Percentiles rank a stretch among this genome's conserved stretches.
Conservation (phyloP, 2,329 filamentous ascomycete species). For the Lachnellula willkommii region DNA sequence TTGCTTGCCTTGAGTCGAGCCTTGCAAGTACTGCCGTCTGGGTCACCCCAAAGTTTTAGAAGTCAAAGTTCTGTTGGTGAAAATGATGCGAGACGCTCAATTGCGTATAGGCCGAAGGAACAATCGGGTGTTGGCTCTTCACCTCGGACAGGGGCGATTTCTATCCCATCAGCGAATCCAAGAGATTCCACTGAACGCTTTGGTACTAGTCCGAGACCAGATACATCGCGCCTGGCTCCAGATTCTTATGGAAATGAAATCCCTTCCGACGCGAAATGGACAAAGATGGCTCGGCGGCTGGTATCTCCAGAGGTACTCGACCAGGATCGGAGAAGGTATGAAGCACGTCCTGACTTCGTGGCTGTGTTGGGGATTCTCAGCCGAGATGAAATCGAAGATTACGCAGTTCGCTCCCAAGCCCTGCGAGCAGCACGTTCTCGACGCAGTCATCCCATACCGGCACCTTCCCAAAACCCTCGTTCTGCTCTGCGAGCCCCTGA, state of each 20-base stretch:
- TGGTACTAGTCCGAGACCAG: conserved; percentile 12
- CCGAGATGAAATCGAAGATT: conserved; percentile 47
- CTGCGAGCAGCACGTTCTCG: conserved; percentile 31
- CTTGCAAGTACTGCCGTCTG: conserved; percentile 13
- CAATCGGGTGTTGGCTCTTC: conserved; percentile 9
- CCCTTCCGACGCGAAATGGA: conserved; percentile 53
- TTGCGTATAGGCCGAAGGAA: conserved; percentile 18
- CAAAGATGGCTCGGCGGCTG: conserved; percentile 48
- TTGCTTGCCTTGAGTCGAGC: conserved; percentile 17
- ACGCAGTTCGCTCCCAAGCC: conserved; percentile 39
- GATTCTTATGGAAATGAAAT: conserved; percentile 55
- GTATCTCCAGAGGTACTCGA: conserved; percentile 55
- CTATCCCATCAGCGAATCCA: conserved; percentile 12
- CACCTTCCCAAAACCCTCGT: background rate
- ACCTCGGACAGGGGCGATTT: conserved; percentile 14
- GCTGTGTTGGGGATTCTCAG: conserved; percentile 53
- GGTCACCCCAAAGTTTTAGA: conserved; percentile 19
- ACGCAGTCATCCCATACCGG: conserved; percentile 6
- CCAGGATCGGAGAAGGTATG: conserved; percentile 52
- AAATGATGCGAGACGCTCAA: conserved; percentile 14
- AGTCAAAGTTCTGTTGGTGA: conserved; percentile 18
- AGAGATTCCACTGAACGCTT: conserved; percentile 7
- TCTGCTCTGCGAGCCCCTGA: conserved; percentile 8
- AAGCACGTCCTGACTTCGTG: conserved; percentile 55
- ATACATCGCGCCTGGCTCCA: conserved; percentile 40